phyloP scores from a whole-genome alignment of 1,284 basidiomycete genomes.

The Cutaneotrichosporon sp. region DNA sequence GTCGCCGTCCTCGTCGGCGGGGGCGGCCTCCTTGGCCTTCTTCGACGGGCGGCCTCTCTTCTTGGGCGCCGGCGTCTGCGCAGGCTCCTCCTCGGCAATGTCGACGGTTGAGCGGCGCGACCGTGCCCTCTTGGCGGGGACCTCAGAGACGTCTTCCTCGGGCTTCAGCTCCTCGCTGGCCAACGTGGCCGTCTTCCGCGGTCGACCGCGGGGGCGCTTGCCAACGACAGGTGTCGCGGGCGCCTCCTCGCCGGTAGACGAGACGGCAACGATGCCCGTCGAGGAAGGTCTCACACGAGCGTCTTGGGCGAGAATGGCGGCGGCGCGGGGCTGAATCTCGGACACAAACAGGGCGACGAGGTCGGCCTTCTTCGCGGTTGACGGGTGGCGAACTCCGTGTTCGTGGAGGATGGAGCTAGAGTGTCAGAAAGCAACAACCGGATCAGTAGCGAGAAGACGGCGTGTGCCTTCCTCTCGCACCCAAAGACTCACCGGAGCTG shows the following conservation, averaged over 20 bases:
- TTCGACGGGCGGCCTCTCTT: slow-evolving; percentile 13
- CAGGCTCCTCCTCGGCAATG: not conserved
- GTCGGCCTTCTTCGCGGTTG: slow-evolving; percentile 80
- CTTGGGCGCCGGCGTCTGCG: slow-evolving; percentile 10
- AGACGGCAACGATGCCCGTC: slow-evolving; percentile 48
- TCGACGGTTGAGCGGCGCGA: slow-evolving; percentile 12
- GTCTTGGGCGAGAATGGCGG: slow-evolving; percentile 52
- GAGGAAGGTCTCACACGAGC: slow-evolving; percentile 41
- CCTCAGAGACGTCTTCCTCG: slow-evolving; percentile 14
- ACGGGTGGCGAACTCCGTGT: slow-evolving; percentile 75
- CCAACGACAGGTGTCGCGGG: slow-evolving; percentile 19
- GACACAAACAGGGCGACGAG: slow-evolving; percentile 78
- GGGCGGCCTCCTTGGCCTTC: slow-evolving; percentile 11
- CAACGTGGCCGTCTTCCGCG: slow-evolving; percentile 21
- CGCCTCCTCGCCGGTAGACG: slow-evolving; percentile 27
- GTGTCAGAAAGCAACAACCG: slow-evolving; percentile 6
- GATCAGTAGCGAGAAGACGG: not conserved
- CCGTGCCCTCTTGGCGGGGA: slow-evolving; percentile 23
- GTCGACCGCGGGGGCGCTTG: slow-evolving; percentile 29
- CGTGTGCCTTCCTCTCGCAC: too few species aligned
- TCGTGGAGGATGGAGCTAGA: slow-evolving; percentile 51
- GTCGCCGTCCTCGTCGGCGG: not conserved
- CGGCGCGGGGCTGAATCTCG: slow-evolving; percentile 66
- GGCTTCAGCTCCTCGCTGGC: slow-evolving; percentile 15
- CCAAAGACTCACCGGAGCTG: slow-evolving; percentile 48